Conservation (phyloP, 441 rosid genomes). For the Adansonia gregorii region DNA sequence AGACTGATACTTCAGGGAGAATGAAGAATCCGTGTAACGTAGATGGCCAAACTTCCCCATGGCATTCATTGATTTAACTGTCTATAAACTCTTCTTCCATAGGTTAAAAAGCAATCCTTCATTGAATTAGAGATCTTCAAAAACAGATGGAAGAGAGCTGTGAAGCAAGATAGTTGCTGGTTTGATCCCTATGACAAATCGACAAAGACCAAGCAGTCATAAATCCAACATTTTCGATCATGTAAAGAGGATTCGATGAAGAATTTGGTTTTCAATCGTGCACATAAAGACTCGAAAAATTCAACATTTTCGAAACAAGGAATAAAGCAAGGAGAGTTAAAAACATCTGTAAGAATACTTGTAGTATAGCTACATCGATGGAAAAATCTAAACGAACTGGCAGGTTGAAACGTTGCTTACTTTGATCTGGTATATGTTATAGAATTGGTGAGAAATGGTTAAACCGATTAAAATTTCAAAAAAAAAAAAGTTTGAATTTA, state of each 20-base stretch:
- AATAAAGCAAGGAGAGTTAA: background rate
- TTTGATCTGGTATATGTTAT: no score
- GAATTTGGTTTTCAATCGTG: background rate
- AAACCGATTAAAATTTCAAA: no score
- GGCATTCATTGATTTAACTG: background rate
- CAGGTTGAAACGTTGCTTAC: no score
- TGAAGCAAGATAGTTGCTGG: conserved; percentile 64
- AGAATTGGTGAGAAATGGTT: no score
- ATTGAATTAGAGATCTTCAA: conserved; percentile 55
- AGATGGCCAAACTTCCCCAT: no score
- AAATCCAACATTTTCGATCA: background rate
- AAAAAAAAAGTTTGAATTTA: no score
- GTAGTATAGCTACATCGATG: no score
- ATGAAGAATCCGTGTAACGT: no score
- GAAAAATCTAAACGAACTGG: no score
- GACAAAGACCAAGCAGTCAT: conserved; percentile 11
- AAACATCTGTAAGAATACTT: background rate
- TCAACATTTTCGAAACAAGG: background rate
- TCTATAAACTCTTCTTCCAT: conserved; percentile 21
- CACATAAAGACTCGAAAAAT: background rate
- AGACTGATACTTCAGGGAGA: no score
- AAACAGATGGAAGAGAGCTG: conserved; percentile 66
- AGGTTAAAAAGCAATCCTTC: conserved; percentile 56
- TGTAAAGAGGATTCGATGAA: background rate
- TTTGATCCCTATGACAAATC: conserved; percentile 40